Base-by-base conservation (phyloP, 2,329 filamentous ascomycete genomes). In the Stagonosporopsis vannaccii region DNA sequence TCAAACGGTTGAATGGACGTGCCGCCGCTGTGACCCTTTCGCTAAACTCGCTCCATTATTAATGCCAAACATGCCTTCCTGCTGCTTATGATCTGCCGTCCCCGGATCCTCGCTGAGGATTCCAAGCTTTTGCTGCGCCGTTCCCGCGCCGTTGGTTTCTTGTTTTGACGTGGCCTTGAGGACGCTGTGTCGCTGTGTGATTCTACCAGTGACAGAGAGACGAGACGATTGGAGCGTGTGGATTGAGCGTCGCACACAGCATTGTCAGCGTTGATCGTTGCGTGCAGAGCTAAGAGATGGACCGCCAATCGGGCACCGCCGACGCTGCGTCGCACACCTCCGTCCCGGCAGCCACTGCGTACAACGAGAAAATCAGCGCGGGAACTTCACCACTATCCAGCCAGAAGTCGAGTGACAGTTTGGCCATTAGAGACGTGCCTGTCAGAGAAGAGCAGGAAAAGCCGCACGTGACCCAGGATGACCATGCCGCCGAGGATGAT, bases 381-480 rank as follows among this genome's bases (percentile, higher is more conserved):
- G 30, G 44, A 1, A 44, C 45, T 7, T 54, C 61, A 6, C 66
- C 62, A 6, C 28, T 65, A 6, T 64, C 55, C 12, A 63, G 61
- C 6, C 57, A 55, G 22, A 52, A 59, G 5, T 66, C 64, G 17
- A 55, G 58, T 35, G 46, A 33, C 2, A 67, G 59, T 40, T 33
- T 59, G 19, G 43, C 43, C 1, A 57, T 37, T 6, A n/a, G 46
- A 22, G 39, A 50, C 32, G 51, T 52, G 30, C 51, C 54, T 20
- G 43, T 55, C 25, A 54, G 56, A 22, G 37, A 30, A 4, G 51
- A 56, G 8, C 63, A 62, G 32, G 64, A 62, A 22, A 55, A 53
- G 0, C 37, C 56, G 22, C 49, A 67, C 47, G 58, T 65, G 52
- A 63, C 53, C 5, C 51, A 63, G 12, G 55, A 55, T 11, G 51